Evolutionary conservation across 1,284 basidiomycete species (phyloP).

Genomic region (Rhizoctonia solani): DNA sequence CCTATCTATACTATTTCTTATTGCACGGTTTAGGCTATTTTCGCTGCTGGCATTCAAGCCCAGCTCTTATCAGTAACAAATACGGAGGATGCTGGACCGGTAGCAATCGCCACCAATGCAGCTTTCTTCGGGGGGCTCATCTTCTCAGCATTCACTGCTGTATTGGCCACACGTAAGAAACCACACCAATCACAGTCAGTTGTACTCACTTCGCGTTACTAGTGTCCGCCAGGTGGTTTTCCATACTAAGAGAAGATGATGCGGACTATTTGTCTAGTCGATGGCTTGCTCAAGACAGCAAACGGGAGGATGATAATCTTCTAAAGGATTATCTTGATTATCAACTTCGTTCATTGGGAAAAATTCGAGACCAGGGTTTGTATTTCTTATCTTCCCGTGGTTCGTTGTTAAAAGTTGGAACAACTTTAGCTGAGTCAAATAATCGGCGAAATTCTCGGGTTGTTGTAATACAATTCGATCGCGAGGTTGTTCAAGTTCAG

Average conservation of each 20-base stretch:
- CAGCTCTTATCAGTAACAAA: slow-evolving; percentile 24
- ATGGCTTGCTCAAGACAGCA: slow-evolving; percentile 31
- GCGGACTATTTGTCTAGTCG: slow-evolving; percentile 26
- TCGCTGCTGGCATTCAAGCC: slow-evolving; percentile 27
- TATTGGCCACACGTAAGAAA: slow-evolving; percentile 15
- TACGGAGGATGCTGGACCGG: not conserved
- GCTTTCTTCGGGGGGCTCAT: slow-evolving; percentile 28
- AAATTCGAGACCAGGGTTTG: not conserved
- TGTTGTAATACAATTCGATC: too few relatives aligned
- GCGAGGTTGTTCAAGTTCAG: too few relatives aligned
- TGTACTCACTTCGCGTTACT: not conserved
- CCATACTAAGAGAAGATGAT: slow-evolving; percentile 28
- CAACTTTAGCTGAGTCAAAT: too few relatives aligned
- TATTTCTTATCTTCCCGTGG: not conserved
- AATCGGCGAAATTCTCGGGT: too few relatives aligned
- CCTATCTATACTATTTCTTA: not conserved
- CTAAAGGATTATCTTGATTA: slow-evolving; percentile 9
- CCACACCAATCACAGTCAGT: not conserved
- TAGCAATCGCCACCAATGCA: slow-evolving; percentile 13
- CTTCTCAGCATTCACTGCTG: slow-evolving; percentile 19
- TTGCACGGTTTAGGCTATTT: not conserved
- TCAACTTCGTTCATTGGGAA: slow-evolving; percentile 5
- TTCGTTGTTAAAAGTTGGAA: too few relatives aligned
- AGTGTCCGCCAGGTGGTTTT: slow-evolving; percentile 30
- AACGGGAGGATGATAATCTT: too few relatives aligned